A percentile compares a stretch with the other conserved stretches of the same genome.
These are phyloP conservation scores for Penicillium roqueforti DNA, from an alignment of 495 filamentous ascomycete genomes.

Conservation along the genomic window DNA sequence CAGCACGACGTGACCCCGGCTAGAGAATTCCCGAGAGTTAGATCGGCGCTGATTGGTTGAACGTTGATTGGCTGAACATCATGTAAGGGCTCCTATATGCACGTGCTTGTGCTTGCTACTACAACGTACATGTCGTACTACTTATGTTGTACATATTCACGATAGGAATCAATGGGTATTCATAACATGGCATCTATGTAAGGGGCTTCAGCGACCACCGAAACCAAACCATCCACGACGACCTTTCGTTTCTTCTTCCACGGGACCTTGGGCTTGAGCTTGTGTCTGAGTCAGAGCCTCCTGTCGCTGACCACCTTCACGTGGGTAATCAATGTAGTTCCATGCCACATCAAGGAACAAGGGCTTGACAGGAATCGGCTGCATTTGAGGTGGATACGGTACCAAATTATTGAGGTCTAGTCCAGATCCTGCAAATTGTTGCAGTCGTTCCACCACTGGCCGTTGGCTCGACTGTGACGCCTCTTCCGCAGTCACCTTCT, in stretches of 20 bases:
- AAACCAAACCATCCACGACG: constrained; percentile 89
- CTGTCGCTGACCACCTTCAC: constrained; percentile 25
- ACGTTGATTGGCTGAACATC: constrained; percentile 7
- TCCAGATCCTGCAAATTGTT: constrained; percentile 63
- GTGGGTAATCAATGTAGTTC: constrained; percentile 97
- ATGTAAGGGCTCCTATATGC: constrained; percentile 4
- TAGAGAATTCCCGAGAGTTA: constrained; percentile 7
- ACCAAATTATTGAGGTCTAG: constrained; percentile 78
- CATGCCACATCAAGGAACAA: constrained; percentile 95
- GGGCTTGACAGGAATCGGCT: constrained; percentile 87
- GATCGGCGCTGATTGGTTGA: constrained; percentile 6
- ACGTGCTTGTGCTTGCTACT: constrained; percentile 10
- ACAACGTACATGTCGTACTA: constrained; percentile 2
- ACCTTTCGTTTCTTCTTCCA: constrained; percentile 54
- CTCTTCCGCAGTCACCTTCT: constrained; percentile 46
- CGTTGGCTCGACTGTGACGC: constrained; percentile 29
- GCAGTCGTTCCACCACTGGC: constrained; percentile 66
- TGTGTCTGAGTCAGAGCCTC: constrained; percentile 17
- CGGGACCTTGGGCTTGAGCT: constrained; percentile 17
- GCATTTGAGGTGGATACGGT: constrained; percentile 75
- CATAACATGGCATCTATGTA: background rate
- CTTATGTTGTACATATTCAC: background rate
- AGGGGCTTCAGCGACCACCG: constrained; percentile 53
- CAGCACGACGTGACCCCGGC: constrained; percentile 20
- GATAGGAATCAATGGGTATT: background rate